Evolutionary conservation across 2,329 filamentous ascomycete genomes (phyloP).

Genomic region (Akanthomyces muscarius): DNA sequence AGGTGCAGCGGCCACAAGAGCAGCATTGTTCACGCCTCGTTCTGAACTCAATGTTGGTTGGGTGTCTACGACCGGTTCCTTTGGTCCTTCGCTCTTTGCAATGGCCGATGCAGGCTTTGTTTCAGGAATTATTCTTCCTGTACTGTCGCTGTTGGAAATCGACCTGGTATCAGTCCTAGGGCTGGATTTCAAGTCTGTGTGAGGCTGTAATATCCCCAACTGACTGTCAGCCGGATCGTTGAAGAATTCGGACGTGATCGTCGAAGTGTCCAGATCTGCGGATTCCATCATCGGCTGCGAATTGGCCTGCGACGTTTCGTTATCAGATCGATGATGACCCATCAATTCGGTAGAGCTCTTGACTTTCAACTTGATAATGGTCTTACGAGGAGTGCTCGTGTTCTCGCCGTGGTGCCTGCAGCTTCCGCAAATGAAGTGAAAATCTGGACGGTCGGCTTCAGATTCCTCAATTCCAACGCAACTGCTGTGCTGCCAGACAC

Average conservation of each 20-base stretch:
- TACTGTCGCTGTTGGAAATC: background rate
- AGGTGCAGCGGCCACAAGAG: background rate
- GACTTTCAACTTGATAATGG: conserved; percentile 51
- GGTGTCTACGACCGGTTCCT: background rate
- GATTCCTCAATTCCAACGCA: conserved; percentile 76
- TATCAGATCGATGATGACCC: background rate
- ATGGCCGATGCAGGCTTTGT: background rate
- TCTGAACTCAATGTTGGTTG: background rate
- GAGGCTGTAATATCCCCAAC: background rate
- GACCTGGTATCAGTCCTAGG: background rate
- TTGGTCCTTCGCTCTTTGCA: background rate
- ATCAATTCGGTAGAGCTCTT: conserved; percentile 20
- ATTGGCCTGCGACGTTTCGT: background rate
- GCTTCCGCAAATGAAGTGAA: conserved; percentile 77
- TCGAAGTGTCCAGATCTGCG: background rate
- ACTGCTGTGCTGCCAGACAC: conserved; percentile 94
- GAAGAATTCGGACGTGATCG: background rate
- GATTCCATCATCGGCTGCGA: background rate
- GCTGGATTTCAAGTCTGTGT: background rate
- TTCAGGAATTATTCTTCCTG: background rate
- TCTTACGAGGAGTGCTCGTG: conserved; percentile 54
- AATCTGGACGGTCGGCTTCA: conserved; percentile 79
- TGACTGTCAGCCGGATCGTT: background rate
- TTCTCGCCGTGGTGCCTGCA: conserved; percentile 68
- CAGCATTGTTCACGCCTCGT: background rate